A percentile compares a stretch with the other conserved stretches of the same genome.
Conservation (phyloP, 768 basidiomycete genomes). For the Hericium erinaceus region DNA sequence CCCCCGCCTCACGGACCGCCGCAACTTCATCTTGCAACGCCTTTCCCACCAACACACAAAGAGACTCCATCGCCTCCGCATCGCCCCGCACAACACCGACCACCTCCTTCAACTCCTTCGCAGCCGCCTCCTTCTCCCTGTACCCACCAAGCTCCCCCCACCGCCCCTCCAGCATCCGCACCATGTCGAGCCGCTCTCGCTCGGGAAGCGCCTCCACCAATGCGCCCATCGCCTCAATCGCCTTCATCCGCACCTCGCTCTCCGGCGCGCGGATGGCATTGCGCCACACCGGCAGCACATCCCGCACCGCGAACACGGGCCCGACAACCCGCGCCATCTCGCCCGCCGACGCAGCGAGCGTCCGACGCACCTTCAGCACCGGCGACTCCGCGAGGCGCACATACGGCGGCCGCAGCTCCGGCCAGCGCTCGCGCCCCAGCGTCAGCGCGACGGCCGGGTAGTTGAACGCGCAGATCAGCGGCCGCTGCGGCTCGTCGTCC, state of each 20-base stretch:
- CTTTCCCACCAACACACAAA: conserved; percentile 13
- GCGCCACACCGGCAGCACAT: conserved; percentile 69
- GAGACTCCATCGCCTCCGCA: neutral
- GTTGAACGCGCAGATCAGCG: conserved; percentile 80
- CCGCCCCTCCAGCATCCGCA: conserved; percentile 35
- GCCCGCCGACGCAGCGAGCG: conserved; percentile 81
- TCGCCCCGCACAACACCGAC: conserved; percentile 23
- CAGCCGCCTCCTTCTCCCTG: conserved; percentile 71
- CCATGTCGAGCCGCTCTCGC: conserved; percentile 26
- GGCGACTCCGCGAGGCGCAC: conserved; percentile 51
- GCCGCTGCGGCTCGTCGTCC: conserved; percentile 53
- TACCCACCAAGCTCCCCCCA: conserved; percentile 59
- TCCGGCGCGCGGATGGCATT: conserved; percentile 51
- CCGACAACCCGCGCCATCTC: conserved; percentile 85
- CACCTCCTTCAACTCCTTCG: conserved; percentile 45
- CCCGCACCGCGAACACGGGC: conserved; percentile 49
- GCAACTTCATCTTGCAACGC: conserved; percentile 73
- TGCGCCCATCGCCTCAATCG: conserved; percentile 53
- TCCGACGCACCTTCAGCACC: conserved; percentile 57
- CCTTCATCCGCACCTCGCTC: conserved; percentile 58
- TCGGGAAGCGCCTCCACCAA: conserved; percentile 48
- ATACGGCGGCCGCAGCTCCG: conserved; percentile 60
- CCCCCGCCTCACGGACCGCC: conserved; percentile 75
- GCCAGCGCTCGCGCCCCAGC: conserved; percentile 70
- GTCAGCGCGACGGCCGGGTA: conserved; percentile 86